phyloP scores from a whole-genome alignment of 129 eudicot species.

The Flaveria sonorensis region DNA sequence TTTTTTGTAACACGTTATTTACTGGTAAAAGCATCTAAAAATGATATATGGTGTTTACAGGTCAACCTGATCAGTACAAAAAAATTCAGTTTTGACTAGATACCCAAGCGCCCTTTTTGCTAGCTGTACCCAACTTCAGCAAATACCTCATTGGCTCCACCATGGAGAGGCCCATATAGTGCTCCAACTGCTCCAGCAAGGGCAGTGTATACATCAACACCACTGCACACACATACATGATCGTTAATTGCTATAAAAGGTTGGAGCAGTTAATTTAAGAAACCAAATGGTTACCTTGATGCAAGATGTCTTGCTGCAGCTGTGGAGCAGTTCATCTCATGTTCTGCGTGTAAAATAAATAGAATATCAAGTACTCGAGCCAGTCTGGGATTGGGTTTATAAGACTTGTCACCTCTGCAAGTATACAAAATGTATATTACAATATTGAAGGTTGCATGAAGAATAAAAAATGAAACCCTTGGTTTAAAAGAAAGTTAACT shows the following conservation, averaged over 20 bases:
- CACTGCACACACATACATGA: conserved; percentile 4
- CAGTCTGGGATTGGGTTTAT: conserved; percentile 88
- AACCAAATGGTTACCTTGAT: conserved; percentile 57
- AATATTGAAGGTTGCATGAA: neutral
- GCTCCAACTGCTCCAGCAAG: conserved; percentile 99
- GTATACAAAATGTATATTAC: neutral
- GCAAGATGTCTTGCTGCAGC: conserved; percentile 97
- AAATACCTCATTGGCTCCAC: conserved; percentile 98
- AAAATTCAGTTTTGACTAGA: neutral
- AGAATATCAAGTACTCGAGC: conserved; percentile 90
- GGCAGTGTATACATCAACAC: conserved; percentile 21
- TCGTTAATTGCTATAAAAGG: conserved; percentile 5
- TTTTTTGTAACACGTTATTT: neutral
- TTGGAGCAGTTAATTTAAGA: neutral
- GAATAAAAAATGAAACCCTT: neutral
- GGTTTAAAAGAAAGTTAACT: neutral
- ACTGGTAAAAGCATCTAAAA: neutral
- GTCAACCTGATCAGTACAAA: neutral
- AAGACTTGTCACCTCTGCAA: conserved; percentile 80
- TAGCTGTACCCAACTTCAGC: neutral
- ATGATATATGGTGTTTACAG: no score
- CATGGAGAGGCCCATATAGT: conserved; percentile 97
- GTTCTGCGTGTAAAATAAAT: conserved; percentile 87
- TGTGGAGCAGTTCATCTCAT: conserved; percentile 98
- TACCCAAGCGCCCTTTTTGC: neutral